Evolutionary conservation across 2,329 filamentous ascomycete genomes (phyloP).

Genomic region (Apiospora kogelbergensis): DNA sequence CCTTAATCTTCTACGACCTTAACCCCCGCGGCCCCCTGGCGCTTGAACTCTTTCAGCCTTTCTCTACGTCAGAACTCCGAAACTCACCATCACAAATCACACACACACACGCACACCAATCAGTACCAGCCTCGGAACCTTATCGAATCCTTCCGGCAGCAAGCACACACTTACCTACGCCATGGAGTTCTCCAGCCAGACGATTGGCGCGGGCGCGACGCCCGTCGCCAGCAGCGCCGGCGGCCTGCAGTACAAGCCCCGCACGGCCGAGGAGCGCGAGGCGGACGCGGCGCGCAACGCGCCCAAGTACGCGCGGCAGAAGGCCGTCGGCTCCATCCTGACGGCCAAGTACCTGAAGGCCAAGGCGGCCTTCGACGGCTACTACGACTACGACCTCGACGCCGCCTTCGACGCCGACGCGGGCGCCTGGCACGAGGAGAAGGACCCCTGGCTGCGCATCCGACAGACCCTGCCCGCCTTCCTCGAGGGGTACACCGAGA

Average conservation of each 20-base stretch:
- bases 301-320: conserved; percentile 20
- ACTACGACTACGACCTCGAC: conserved; percentile 16
- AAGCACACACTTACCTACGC: background rate
- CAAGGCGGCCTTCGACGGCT: conserved; percentile 19
- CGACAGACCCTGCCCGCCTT: conserved; percentile 17
- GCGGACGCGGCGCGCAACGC: conserved; percentile 18
- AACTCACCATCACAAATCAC: background rate
- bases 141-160: too few species aligned
- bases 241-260: conserved; percentile 15
- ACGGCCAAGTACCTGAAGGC: conserved; percentile 20
- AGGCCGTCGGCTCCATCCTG: conserved; percentile 19
- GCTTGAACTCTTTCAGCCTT: background rate
- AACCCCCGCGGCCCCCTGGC: background rate
- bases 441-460: conserved; percentile 20
- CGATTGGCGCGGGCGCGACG: background rate
- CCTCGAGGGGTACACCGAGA: conserved; percentile 14
- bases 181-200: background rate
- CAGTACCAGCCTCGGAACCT: background rate
- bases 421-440: conserved; percentile 2
- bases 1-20: background rate
- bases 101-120: background rate
- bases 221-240: background rate
- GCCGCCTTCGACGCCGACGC: background rate
- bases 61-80: background rate
- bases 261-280: conserved; percentile 18